These are phyloP conservation scores for Chlorella sp. DNA, from an alignment of 139 green algal species.

Conservation along the genomic window DNA sequence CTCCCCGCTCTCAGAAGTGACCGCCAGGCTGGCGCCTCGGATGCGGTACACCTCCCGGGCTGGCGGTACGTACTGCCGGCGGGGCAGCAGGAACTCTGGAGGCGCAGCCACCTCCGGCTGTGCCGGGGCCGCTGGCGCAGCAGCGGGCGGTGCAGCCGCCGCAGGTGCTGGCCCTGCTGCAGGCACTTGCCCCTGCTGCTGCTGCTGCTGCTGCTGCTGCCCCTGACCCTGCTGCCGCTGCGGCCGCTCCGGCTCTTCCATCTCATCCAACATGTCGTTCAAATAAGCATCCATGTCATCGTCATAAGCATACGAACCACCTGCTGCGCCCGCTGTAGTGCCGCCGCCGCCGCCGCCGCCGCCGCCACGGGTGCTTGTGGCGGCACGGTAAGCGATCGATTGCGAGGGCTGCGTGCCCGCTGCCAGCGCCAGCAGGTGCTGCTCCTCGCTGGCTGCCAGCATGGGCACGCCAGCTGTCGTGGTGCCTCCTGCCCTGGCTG, in stretches of 20 bases:
- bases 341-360: background rate
- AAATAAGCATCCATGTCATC: background rate
- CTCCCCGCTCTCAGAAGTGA: constrained; percentile 43
- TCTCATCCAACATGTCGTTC: background rate
- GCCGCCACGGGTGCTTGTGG: background rate
- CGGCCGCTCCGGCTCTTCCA: background rate
- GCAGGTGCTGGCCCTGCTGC: background rate
- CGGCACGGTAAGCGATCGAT: background rate
- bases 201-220: background rate
- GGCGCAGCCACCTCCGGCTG: background rate
- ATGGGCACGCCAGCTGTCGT: background rate
- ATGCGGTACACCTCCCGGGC: constrained; percentile 13
- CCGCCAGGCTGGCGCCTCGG: constrained; percentile 2
- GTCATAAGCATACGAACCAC: background rate
- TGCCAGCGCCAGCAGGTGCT: constrained; percentile 19
- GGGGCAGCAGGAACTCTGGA: constrained; percentile 15
- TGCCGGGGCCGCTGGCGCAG: background rate
- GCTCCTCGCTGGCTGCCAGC: constrained; percentile 3
- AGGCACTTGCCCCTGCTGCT: background rate
- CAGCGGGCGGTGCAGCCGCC: background rate
- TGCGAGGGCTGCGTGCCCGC: background rate
- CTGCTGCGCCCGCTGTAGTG: background rate
- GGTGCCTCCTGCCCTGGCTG: background rate
- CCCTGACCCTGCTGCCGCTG: background rate
- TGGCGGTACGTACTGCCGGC: constrained; percentile 1